phyloP scores from a whole-genome alignment of 352 stramenopile genomes.

The Globisporangium barbulae region DNA sequence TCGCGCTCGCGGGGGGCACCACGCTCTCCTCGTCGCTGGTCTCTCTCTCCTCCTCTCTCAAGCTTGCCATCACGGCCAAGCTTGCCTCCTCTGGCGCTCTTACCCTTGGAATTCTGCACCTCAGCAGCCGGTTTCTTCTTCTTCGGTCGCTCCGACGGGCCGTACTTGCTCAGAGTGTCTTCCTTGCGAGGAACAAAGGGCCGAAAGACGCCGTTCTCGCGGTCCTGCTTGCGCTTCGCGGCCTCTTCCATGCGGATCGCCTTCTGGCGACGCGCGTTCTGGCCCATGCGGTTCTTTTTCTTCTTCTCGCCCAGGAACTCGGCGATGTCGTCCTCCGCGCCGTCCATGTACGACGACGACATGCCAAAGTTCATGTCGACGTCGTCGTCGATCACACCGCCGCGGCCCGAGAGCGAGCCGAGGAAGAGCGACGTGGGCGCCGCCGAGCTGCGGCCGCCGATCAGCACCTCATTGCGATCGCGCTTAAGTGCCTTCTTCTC shows the following conservation, averaged over 20 bases:
- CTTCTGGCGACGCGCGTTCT: slow-evolving; percentile 78
- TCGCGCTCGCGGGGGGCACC: slow-evolving; percentile 17
- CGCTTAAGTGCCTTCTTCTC: slow-evolving; percentile 69
- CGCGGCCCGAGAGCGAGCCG: slow-evolving; percentile 59
- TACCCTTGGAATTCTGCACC: slow-evolving; percentile 17
- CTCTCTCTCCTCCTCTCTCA: not conserved
- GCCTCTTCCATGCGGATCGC: slow-evolving; percentile 69
- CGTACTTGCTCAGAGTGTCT: slow-evolving; percentile 46
- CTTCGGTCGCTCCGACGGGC: slow-evolving; percentile 72
- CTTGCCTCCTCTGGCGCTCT: slow-evolving; percentile 24
- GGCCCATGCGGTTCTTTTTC: slow-evolving; percentile 78
- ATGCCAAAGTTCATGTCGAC: slow-evolving; percentile 17
- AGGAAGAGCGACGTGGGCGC: slow-evolving; percentile 71
- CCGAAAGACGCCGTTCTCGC: slow-evolving; percentile 39
- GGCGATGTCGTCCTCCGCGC: slow-evolving; percentile 73
- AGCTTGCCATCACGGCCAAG: too few relatives aligned
- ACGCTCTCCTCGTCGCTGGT: slow-evolving; percentile 11
- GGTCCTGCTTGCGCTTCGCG: slow-evolving; percentile 40
- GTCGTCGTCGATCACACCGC: slow-evolving; percentile 28
- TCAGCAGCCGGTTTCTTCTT: slow-evolving; percentile 45
- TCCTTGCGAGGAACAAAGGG: slow-evolving; percentile 22
- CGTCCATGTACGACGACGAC: slow-evolving; percentile 32
- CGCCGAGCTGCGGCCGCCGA: slow-evolving; percentile 58
- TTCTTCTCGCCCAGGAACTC: slow-evolving; percentile 86
- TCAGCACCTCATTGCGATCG: slow-evolving; percentile 41